A percentile compares a stretch with the other conserved stretches of the same genome.
Conservation (phyloP, 2,329 filamentous ascomycete species). For the Ophiostoma perfectum region DNA sequence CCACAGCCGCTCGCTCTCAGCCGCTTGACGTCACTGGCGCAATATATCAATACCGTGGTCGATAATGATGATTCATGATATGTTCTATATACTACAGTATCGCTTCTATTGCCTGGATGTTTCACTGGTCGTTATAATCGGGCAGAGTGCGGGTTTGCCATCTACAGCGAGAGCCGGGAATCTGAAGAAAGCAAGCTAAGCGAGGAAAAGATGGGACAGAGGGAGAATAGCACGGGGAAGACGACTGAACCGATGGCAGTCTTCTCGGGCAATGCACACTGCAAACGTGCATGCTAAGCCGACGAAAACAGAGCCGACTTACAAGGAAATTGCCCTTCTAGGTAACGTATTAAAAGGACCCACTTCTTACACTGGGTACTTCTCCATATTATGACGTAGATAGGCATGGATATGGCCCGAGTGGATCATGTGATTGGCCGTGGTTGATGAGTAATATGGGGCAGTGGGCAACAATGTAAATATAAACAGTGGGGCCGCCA, state of each 20-base stretch:
- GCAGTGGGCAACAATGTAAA: too few relatives aligned
- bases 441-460: neutral
- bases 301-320: constrained; percentile 13
- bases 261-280: neutral
- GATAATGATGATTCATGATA: neutral
- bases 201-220: too few relatives aligned
- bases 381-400: constrained; percentile 8
- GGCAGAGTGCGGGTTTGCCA: neutral
- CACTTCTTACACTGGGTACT: neutral
- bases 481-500: neutral
- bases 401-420: neutral
- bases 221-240: too few relatives aligned
- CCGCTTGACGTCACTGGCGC: neutral
- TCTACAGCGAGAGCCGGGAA: too few relatives aligned
- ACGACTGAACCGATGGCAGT: too few relatives aligned
- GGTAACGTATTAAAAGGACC: neutral
- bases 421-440: neutral
- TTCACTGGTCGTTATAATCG: neutral
- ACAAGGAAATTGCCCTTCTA: constrained; percentile 4
- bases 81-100: neutral
- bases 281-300: neutral
- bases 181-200: too few relatives aligned
- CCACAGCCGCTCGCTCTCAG: neutral
- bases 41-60: neutral
- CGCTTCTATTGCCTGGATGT: neutral